Conservation (phyloP, 345 rosid genomes). For the Draba incana region DNA sequence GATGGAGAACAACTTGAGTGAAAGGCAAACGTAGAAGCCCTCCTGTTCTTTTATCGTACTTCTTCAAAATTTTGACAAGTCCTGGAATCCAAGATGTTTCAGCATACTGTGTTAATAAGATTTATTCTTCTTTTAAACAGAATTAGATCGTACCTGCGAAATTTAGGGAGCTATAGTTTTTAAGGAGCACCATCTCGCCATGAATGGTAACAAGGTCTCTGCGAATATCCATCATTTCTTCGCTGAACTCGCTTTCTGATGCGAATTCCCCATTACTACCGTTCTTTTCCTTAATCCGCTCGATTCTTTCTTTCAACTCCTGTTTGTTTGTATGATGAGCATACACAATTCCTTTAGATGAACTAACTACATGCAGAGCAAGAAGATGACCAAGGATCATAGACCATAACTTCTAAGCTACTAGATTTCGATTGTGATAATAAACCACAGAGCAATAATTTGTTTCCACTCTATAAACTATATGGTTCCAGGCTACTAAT, state of each 20-base stretch:
- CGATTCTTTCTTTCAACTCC: slow-evolving; percentile 89
- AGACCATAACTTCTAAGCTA: too few species aligned
- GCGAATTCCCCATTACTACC: slow-evolving; percentile 54
- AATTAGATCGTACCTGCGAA: too few species aligned
- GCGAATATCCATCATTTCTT: slow-evolving; percentile 94
- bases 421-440: too few species aligned
- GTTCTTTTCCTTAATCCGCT: slow-evolving; percentile 59
- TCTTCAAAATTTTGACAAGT: slow-evolving; percentile 82
- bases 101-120: neutral
- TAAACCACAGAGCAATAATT: too few species aligned
- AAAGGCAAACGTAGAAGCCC: slow-evolving; percentile 76
- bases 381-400: neutral
- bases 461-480: neutral
- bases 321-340: slow-evolving; percentile 31
- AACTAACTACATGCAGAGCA: neutral
- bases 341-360: neutral
- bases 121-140: too few species aligned
- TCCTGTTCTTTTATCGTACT: slow-evolving; percentile 90
- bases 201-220: slow-evolving; percentile 87
- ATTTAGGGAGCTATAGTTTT: slow-evolving; percentile 88
- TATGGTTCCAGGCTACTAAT: neutral
- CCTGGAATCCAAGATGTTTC: slow-evolving; percentile 48
- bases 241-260: slow-evolving; percentile 73
- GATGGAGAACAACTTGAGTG: slow-evolving; percentile 75
- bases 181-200: slow-evolving; percentile 93